Evolutionary conservation across 768 basidiomycete species (phyloP), one percentile per base, ranked within the genome.

Genomic region (Epithele typhae): DNA sequence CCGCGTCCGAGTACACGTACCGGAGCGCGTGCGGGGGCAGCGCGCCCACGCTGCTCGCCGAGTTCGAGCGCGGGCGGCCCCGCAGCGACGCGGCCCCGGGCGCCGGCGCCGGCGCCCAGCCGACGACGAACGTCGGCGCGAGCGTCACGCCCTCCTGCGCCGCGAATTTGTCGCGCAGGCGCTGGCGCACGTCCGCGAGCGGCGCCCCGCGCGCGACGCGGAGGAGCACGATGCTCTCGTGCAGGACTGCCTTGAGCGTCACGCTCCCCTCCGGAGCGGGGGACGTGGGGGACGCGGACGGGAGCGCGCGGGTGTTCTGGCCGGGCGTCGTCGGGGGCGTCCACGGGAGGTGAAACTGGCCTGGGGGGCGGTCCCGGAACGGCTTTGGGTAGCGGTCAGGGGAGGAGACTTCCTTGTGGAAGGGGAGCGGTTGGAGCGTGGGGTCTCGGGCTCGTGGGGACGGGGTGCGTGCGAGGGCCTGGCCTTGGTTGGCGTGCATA

Each of bases 101-200:
- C 8, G 56, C 25, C 46, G 56, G 27, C 18, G 73, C 72, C 45
- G 78, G 69, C 38, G 76, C 57, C 53, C 79, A 74, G 17, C 76
- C 78, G 25, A 88, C 63, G 7, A 70, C 72, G 59, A 88, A 88
- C 1, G 70, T 64, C 6, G 72, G 66, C 0, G 72, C 71, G 19
- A 87, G 74, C 11, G 72, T 68, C 35, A 81, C 54, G 39, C 73
- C 74, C 60, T 81, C 82, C 55, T 81, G 76, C 19, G 72, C 69
- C n/a, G 75, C 71, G 58, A 89, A 82, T 56, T 87, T 87, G 45
- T 82, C 77, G 51, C 76, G 75, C 21, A 90, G 66, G 39, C 76
- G 74, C 42, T 67, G 66, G 48, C 81, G 81, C 14, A 88, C 56
- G 37, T 80, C 78, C 15, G 62, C 55, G 45, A 81, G 74, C n/a